phyloP scores from a whole-genome alignment of 164 flowering plant genomes.

The Cinnamomum chago region DNA sequence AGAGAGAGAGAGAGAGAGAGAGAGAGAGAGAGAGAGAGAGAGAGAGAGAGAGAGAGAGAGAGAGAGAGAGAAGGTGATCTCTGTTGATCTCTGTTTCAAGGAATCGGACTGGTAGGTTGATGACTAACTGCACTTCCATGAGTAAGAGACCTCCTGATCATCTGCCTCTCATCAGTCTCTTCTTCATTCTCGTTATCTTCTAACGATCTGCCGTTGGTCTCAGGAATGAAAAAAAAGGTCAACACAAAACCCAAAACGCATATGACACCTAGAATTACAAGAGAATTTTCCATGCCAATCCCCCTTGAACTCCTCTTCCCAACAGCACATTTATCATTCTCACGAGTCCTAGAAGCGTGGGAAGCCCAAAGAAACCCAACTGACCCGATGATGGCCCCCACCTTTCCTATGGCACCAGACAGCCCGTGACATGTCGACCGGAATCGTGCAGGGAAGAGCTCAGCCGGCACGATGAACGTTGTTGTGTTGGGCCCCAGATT shows the following conservation, averaged over 20 bases:
- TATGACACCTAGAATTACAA: constrained; percentile 37
- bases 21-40: too few relatives aligned
- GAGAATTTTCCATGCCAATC: constrained; percentile 26
- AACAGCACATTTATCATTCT: too few relatives aligned
- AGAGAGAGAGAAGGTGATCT: too few relatives aligned
- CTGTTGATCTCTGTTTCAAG: too few relatives aligned
- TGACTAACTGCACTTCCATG: too few relatives aligned
- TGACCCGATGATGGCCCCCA: constrained; percentile 64
- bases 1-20: too few relatives aligned
- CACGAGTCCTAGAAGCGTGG: neutral
- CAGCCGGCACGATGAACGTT: constrained; percentile 66
- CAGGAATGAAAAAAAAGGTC: constrained; percentile 43
- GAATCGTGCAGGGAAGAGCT: constrained; percentile 65
- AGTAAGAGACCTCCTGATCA: too few relatives aligned
- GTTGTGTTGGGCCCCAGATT: constrained; percentile 71
- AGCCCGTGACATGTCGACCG: constrained; percentile 71
- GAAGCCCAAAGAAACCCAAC: constrained; percentile 55
- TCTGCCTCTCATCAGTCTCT: neutral
- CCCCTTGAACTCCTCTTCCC: constrained; percentile 1
- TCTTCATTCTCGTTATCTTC: constrained; percentile 57
- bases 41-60: too few relatives aligned
- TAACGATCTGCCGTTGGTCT: constrained; percentile 59
- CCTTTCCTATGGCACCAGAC: constrained; percentile 54
- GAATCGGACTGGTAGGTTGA: too few relatives aligned
- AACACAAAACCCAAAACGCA: constrained; percentile 37